These are phyloP conservation scores for Neonothopanus nambi DNA, from an alignment of 1,284 basidiomycete genomes.

Conservation along the genomic window DNA sequence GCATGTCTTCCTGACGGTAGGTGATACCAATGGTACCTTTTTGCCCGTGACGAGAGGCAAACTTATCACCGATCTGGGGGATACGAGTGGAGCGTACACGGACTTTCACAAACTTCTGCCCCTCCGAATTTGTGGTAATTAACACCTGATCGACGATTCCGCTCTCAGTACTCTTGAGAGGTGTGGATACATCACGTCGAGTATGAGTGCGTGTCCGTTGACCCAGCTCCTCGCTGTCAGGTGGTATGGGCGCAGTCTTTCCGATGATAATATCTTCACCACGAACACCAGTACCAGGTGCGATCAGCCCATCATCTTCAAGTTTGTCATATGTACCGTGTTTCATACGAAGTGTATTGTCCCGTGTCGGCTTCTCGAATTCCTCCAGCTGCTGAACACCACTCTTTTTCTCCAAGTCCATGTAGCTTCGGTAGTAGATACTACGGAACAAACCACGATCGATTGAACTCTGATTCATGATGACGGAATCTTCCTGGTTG, in stretches of 20 bases:
- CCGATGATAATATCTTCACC: slow-evolving; percentile 99
- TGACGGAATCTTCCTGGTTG: slow-evolving; percentile 99
- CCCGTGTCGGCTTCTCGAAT: slow-evolving; percentile 95
- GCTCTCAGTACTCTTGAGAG: slow-evolving; percentile 96
- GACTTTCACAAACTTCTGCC: slow-evolving; percentile 98
- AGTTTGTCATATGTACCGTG: slow-evolving; percentile 99
- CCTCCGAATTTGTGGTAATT: slow-evolving; percentile 94
- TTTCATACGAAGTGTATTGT: slow-evolving; percentile 95
- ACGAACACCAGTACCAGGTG: slow-evolving; percentile 91
- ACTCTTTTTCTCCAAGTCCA: slow-evolving; percentile 97
- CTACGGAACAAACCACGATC: slow-evolving; percentile 98
- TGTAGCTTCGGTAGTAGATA: slow-evolving; percentile 98
- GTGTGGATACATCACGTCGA: slow-evolving; percentile 93
- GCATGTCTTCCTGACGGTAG: slow-evolving; percentile 99
- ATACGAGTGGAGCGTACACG: slow-evolving; percentile 94
- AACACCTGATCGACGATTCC: slow-evolving; percentile 98
- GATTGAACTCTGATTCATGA: slow-evolving; percentile 99
- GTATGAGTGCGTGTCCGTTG: slow-evolving; percentile 92
- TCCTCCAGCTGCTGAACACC: slow-evolving; percentile 92
- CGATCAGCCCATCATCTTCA: slow-evolving; percentile 94
- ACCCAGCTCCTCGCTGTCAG: slow-evolving; percentile 96
- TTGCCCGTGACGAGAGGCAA: slow-evolving; percentile 98
- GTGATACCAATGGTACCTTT: slow-evolving; percentile 99
- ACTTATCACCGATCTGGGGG: slow-evolving; percentile 98
- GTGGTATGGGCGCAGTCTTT: slow-evolving; percentile 96